These are phyloP conservation scores for Cystobasidium slooffiae DNA, from an alignment of 1,284 basidiomycete species.

Conservation along the genomic window DNA sequence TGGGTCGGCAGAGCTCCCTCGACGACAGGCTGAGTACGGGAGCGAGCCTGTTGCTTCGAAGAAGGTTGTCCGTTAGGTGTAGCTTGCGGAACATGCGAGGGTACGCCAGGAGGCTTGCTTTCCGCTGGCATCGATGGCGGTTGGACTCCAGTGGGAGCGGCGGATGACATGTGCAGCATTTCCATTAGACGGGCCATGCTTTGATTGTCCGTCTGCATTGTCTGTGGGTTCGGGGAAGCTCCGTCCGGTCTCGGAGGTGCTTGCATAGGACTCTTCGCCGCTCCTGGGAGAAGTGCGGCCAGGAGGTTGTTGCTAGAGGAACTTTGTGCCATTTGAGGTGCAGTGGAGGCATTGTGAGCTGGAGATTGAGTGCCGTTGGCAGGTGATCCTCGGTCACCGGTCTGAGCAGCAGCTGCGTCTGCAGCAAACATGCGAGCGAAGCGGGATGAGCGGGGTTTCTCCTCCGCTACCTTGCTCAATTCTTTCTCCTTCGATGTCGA, in stretches of 20 bases:
- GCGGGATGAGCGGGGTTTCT: constrained; percentile 37
- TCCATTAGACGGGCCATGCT: constrained; percentile 44
- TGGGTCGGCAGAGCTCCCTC: neutral
- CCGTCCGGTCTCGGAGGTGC: neutral
- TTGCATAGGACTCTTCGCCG: neutral
- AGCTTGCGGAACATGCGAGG: neutral
- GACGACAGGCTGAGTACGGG: neutral
- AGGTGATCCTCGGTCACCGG: neutral
- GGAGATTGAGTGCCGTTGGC: neutral
- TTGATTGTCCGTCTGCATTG: constrained; percentile 24
- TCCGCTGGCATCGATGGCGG: neutral
- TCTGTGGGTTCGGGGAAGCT: neutral
- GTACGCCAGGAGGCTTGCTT: neutral
- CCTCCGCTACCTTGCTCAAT: constrained; percentile 5
- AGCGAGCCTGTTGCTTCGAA: neutral
- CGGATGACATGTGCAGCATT: constrained; percentile 42
- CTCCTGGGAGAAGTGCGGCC: constrained; percentile 18
- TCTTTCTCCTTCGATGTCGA: constrained; percentile 21
- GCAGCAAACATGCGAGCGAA: constrained; percentile 37
- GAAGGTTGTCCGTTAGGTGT: neutral
- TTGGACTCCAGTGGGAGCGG: neutral
- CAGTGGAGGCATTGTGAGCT: neutral
- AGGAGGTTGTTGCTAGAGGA: constrained; percentile 15
- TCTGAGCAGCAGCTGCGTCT: constrained; percentile 3
- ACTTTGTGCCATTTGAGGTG: neutral